Evolutionary conservation across 2,329 filamentous ascomycete genomes (phyloP).

Genomic region (Colletotrichum sp.): DNA sequence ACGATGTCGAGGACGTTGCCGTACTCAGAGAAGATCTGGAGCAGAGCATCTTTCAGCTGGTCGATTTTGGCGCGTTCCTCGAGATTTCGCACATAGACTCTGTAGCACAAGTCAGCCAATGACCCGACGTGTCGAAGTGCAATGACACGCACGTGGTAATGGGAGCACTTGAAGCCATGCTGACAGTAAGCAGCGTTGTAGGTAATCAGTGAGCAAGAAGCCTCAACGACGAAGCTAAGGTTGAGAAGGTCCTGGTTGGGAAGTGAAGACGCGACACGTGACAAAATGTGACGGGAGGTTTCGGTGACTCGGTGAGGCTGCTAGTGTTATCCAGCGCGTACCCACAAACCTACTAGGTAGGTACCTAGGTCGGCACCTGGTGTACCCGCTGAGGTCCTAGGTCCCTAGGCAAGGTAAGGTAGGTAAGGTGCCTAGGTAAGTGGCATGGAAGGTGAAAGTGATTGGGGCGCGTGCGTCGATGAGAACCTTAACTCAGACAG

Average conservation of each 20-base stretch:
- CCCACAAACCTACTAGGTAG: too few relatives aligned
- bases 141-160: constrained; percentile 78
- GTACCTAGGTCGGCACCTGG: too few relatives aligned
- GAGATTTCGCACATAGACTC: constrained; percentile 80
- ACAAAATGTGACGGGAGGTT: background rate
- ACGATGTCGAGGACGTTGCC: constrained; percentile 85
- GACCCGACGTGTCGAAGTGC: constrained; percentile 65
- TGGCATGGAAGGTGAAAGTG: too few relatives aligned
- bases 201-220: background rate
- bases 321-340: background rate
- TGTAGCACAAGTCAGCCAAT: constrained; percentile 44
- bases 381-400: too few relatives aligned
- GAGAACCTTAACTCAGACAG: too few relatives aligned
- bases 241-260: background rate
- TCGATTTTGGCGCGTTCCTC: constrained; percentile 91
- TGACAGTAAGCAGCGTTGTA: background rate
- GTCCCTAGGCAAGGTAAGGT: too few relatives aligned
- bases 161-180: constrained; percentile 48
- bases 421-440: too few relatives aligned
- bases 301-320: background rate
- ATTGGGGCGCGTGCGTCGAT: too few relatives aligned
- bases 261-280: background rate
- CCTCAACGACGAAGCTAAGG: background rate
- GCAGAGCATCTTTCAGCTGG: constrained; percentile 73
- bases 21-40: constrained; percentile 85